Evolutionary conservation across 768 basidiomycete species (phyloP), one percentile per base, ranked within the genome.

Genomic region (Tylopilus rubrobrunneus): DNA sequence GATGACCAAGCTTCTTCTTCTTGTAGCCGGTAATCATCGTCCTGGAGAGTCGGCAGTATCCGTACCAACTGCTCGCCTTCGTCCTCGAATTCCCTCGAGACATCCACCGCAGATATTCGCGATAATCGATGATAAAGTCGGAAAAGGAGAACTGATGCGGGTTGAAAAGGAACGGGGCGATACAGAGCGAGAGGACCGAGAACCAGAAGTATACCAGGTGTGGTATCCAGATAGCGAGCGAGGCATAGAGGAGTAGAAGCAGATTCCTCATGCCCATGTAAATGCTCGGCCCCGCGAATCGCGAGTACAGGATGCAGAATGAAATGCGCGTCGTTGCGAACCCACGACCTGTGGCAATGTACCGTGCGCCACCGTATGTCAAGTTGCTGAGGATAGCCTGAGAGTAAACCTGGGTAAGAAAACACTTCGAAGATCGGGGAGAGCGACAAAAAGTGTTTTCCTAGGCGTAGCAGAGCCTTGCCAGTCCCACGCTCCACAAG

Each of bases 21-120:
- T 98, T 98, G 79, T 93, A 98, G 40, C 97, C 97, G 17, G 97
- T 98, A 61, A 98, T 97, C 84, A 91, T 89, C 9, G 97, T 99
- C 58, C 97, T 77, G 36, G 93, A 96, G 54, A 98, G 82, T 62
- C 97, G 92, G 70, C 97, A 99, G 73, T 98, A 99, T 2, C 97
- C 97, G 69, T 98, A 96, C 97, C 97, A 99, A 59, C 92, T 95
- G 74, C 96, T 98, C 47, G 91, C 89, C 68, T 98, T 96, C 15
- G 92, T 88, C 63, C 93, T 79, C 45, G 97, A 97, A 73, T 98
- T 99, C 52, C 97, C 97, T 53, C 97, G 84, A 10, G 92, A 97
- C 95, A 99, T 98, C 97, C 97, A 99, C 45, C 97, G 86, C 45
- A 99, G 72, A 78, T 95, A 98, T 68, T 99, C 97, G 52, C 97